Evolutionary conservation across 2,329 filamentous ascomycete genomes (phyloP), one percentile per base, ranked within the genome.

Genomic region (Penicillium sp.): DNA sequence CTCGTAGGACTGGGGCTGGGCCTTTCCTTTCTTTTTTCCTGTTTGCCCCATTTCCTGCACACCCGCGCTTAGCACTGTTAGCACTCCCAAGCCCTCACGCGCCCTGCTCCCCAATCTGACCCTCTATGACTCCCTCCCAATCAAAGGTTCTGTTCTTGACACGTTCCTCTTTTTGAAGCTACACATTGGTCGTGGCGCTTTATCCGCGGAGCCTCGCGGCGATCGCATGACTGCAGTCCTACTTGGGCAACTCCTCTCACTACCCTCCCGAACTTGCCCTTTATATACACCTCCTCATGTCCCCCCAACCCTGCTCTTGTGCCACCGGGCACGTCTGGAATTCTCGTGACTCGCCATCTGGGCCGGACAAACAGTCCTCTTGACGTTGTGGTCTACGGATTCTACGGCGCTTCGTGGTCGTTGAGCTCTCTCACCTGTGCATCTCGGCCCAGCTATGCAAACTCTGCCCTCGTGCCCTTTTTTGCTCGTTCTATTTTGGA

Each of bases 41-140:
- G 54, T 12, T 54, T 35, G 31, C 51, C 17, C 43, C 35, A 53
- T 50, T 60, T 58, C 51, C 58, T 58, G 45, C 56, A 57, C 56
- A 63, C 54, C 67, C 66, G 64, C 67, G 67, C 64, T 68, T 68
- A 68, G 58, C 65, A 53, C 60, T 48, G 47, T 22, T 34, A n/a
- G 15, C 28, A 7, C 28, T 10, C 31, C 8, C 31, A 39, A 31
- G 31, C 25, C 25, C 57, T 58, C 53, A 35, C 53, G 43, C 54
- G 41, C 49, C 34, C 47, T 41, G 50, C 47, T 39, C 25, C 48
- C 49, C 39, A 64, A 49, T 47, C 15, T 47, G 15, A n/a, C 42
- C 15, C 39, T 55, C 53, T 35, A 42, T 45, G 35, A 35, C 25
- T 35, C 15, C 34, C 48, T 54, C 55, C 61, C 63, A 69, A 69